Conservation (phyloP, 192 early-diverging fungal genomes). For the Linnemannia hyalina region DNA sequence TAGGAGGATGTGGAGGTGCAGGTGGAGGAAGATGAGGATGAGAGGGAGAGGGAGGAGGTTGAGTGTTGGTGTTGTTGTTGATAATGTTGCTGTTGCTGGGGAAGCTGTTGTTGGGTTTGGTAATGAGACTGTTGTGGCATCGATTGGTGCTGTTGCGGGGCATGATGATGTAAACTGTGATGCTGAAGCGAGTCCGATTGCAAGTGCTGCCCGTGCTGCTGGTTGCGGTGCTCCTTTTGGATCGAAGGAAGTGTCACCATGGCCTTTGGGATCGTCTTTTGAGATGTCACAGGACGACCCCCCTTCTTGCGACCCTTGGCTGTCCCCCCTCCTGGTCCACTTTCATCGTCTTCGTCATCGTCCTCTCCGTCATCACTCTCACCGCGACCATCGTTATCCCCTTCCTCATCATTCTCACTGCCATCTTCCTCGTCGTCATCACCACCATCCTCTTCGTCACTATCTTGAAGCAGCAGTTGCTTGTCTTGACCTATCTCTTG, state of each 20-base stretch:
- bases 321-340: not conserved
- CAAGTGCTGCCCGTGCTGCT: not conserved
- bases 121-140: not conserved
- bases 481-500: not conserved
- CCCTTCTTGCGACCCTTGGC: conserved; percentile 8
- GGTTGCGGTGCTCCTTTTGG: not conserved
- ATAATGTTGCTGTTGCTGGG: not conserved
- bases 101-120: conserved; percentile 5
- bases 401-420: not conserved
- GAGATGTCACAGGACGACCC: not conserved
- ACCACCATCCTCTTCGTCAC: conserved; percentile 13
- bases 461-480: not conserved
- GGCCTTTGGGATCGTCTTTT: not conserved
- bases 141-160: not conserved
- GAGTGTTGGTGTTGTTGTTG: conserved; percentile 12
- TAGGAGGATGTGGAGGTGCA: conserved; percentile 5
- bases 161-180: not conserved
- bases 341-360: conserved; percentile 1
- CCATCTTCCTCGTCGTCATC: conserved; percentile 18
- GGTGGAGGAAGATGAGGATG: not conserved
- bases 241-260: not conserved
- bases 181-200: not conserved
- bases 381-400: not conserved
- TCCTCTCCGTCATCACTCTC: conserved; percentile 7
- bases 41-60: conserved; percentile 16